A percentile compares a stretch with the other conserved stretches of the same genome.
Conservation (phyloP, 2,329 filamentous ascomycete genomes). For the Cryphonectria nitschkei region DNA sequence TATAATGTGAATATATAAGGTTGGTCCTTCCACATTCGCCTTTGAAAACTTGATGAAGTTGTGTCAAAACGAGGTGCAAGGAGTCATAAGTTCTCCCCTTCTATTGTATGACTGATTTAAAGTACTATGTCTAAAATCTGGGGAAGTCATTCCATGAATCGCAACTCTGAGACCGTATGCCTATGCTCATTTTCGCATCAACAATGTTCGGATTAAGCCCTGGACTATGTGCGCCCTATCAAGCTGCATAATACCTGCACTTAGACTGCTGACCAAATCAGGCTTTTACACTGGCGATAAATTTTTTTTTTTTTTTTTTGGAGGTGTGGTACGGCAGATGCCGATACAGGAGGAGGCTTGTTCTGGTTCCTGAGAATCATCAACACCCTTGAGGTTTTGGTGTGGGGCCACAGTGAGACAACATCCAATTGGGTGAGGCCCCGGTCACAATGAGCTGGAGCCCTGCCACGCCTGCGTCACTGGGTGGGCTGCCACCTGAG, state of each 20-base stretch:
- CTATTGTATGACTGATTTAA: not conserved
- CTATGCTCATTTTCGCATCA: slow-evolving; percentile 4
- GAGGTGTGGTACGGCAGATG: not conserved
- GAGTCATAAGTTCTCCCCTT: slow-evolving; percentile 3
- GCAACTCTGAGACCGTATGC: not conserved
- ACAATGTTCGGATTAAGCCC: not conserved
- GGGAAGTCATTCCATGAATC: not conserved
- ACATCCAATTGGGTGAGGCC: slow-evolving; percentile 3
- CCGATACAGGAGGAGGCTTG: slow-evolving; percentile 14
- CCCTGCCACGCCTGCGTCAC: slow-evolving; percentile 7
- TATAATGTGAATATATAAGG: not conserved
- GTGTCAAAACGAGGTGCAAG: not conserved
- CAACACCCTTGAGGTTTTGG: not conserved
- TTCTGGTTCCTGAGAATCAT: slow-evolving; percentile 4
- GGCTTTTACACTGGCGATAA: slow-evolving; percentile 13
- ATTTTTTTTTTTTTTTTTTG: not conserved
- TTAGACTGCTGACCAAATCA: slow-evolving; percentile 19
- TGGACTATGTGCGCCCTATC: not conserved
- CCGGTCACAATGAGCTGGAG: not conserved
- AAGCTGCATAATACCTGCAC: not conserved
- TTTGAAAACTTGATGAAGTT: not conserved
- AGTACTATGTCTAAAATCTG: not conserved
- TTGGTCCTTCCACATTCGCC: not conserved
- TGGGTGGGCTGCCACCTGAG: not conserved
- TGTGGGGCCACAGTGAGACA: not conserved